Conservation (phyloP, 2,329 filamentous ascomycete genomes). For the Furcasterigmium furcatum region DNA sequence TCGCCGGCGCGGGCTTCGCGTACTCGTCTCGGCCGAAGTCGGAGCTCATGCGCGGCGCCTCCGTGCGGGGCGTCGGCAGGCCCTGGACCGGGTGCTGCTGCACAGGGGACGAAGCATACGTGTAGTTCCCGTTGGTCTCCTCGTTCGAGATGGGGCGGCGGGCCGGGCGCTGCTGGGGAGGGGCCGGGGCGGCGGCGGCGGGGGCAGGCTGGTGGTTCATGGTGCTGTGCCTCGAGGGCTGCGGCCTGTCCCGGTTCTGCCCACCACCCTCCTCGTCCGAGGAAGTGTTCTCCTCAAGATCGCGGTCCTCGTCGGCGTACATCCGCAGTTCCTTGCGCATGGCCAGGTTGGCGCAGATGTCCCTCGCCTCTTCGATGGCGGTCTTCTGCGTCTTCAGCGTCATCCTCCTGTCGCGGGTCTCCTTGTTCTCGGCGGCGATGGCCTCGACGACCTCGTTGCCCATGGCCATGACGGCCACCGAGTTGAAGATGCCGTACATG, state of each 20-base stretch:
- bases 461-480: constrained; percentile 48
- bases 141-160: background rate
- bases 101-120: background rate
- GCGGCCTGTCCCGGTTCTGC: background rate
- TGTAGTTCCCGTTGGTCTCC: constrained; percentile 7
- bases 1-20: constrained; percentile 11
- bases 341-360: constrained; percentile 45
- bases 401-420: constrained; percentile 45
- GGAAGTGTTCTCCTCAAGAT: constrained; percentile 18
- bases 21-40: constrained; percentile 15
- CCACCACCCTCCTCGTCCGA: constrained; percentile 20
- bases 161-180: background rate
- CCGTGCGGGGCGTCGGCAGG: constrained; percentile 7
- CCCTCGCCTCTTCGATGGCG: constrained; percentile 47
- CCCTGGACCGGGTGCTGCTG: constrained; percentile 3
- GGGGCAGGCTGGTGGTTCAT: background rate
- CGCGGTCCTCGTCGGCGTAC: constrained; percentile 21
- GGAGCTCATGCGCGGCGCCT: constrained; percentile 6
- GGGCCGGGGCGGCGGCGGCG: background rate
- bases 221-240: background rate
- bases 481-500: constrained; percentile 49
- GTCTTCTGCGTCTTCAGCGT: constrained; percentile 44
- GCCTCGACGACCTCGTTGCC: constrained; percentile 39
- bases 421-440: constrained; percentile 51
- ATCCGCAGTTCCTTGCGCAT: constrained; percentile 48